Evolutionary conservation across 2,329 filamentous ascomycete species (phyloP).

Genomic region (Hirsutella rhossiliensis): DNA sequence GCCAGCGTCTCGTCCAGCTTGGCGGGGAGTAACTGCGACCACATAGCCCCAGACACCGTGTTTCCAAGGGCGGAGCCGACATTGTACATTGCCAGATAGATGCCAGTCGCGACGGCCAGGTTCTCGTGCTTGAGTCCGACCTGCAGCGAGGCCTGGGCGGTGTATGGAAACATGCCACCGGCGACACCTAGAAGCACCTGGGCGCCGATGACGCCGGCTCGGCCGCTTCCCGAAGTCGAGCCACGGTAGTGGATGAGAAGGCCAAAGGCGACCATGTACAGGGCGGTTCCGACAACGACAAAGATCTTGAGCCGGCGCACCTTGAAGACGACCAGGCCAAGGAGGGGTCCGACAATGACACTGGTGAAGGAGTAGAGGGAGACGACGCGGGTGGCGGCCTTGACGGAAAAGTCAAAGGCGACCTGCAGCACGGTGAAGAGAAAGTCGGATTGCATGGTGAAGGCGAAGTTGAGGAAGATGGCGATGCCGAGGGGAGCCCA

Average conservation of each 20-base stretch:
- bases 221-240: constrained; percentile 23
- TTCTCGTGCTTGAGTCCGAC: constrained; percentile 23
- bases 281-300: constrained; percentile 40
- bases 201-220: constrained; percentile 41
- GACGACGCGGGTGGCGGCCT: constrained; percentile 41
- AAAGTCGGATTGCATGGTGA: constrained; percentile 46
- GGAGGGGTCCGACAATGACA: constrained; percentile 38
- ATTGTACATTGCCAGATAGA: constrained; percentile 28
- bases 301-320: constrained; percentile 44
- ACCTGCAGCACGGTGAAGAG: constrained; percentile 47
- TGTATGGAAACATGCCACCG: constrained; percentile 41
- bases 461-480: constrained; percentile 35
- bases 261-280: constrained; percentile 45
- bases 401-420: constrained; percentile 41
- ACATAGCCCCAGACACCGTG: constrained; percentile 26
- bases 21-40: constrained; percentile 26
- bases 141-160: constrained; percentile 26
- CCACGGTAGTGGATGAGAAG: constrained; percentile 44
- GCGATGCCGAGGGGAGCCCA: constrained; percentile 47
- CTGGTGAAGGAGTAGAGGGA: constrained; percentile 42
- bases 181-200: constrained; percentile 46
- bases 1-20: constrained; percentile 17
- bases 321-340: constrained; percentile 38
- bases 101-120: constrained; percentile 24
- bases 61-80: constrained; percentile 28